phyloP scores from a whole-genome alignment of 768 basidiomycete genomes.

The Gloeopeniophorella convolvens region DNA sequence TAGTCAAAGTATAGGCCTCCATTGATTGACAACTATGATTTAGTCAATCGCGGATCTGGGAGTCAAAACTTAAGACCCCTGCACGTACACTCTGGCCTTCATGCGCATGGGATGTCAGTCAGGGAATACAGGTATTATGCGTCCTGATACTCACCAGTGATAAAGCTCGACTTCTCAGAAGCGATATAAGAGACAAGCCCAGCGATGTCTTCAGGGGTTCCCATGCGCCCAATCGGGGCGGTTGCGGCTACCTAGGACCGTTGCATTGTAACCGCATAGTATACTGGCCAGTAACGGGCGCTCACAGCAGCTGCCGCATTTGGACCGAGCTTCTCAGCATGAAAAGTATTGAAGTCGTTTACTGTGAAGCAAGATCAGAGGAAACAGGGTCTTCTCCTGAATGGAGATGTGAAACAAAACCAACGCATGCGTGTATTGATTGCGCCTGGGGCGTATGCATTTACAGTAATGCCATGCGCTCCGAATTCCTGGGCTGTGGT shows the following conservation, averaged over 20 bases:
- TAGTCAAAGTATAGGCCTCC: slow-evolving; percentile 7
- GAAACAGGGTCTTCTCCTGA: no score
- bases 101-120: no score
- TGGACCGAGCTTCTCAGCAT: no score
- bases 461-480: slow-evolving; percentile 21
- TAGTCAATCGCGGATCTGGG: background rate
- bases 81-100: slow-evolving; percentile 12
- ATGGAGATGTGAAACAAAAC: background rate
- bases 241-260: background rate
- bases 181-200: slow-evolving; percentile 20
- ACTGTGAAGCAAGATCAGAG: background rate
- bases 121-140: background rate
- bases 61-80: background rate
- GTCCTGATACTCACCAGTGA: slow-evolving; percentile 16
- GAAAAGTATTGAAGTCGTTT: background rate
- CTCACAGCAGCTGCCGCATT: background rate
- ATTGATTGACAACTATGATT: slow-evolving; percentile 2
- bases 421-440: slow-evolving; percentile 21
- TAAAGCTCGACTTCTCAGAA: slow-evolving; percentile 14
- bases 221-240: slow-evolving; percentile 4
- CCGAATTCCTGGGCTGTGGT: slow-evolving; percentile 20
- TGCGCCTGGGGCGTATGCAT: slow-evolving; percentile 23
- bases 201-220: slow-evolving; percentile 18
- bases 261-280: background rate
- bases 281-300: background rate